Base-by-base conservation (phyloP, 371 early-diverging fungal species). In the Mucor piriformis region DNA sequence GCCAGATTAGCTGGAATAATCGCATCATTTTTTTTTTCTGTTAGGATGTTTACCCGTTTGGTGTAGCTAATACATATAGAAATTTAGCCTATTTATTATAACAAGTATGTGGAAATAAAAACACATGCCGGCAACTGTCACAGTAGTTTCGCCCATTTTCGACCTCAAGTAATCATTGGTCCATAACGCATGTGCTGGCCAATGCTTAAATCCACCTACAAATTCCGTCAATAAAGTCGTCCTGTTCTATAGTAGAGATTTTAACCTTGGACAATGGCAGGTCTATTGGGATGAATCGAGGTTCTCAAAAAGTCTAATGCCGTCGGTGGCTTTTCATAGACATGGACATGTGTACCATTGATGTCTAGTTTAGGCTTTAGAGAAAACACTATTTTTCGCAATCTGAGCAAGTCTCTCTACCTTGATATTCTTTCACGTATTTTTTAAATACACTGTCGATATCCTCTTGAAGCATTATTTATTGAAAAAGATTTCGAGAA, bases 111-210 rank as follows among this genome's bases (percentile, higher is more conserved):
- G 3, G 21, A 13, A 33, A n/a, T n/a, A n/a, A n/a, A n/a, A n/a
- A 21, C 8, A 29, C 55, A 66, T 81, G 70, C 85, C 70, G 21
- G 90, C 85, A 0, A 90, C 88, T 2, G 88, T 88, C 8, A 92
- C 78, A 11, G 54, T 55, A 3, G 67, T 59, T 3, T 79, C 69
- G 15, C 78, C 82, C 57, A 89, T 63, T 12, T 57, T 70, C 3
- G 64, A 46, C 6, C 73, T 50, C 6, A 91, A 61, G 58, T 91
- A 89, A 0, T 79, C 82, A 46, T 81, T 79, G 11, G 80, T 79
- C 91, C 91, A 91, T 48, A 74, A 57, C 7, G 64, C 60, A 47
- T 76, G 59, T 0, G 92, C 92, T 3, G 85, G 84, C 89, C 89
- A 91, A 34, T 81, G 69, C 25, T 71, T 61, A 55, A 74, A 61